Evolutionary conservation across 371 early-diverging fungal genomes (phyloP), one percentile per base, ranked within the genome.

Genomic region (Catenaria anguillulae): DNA sequence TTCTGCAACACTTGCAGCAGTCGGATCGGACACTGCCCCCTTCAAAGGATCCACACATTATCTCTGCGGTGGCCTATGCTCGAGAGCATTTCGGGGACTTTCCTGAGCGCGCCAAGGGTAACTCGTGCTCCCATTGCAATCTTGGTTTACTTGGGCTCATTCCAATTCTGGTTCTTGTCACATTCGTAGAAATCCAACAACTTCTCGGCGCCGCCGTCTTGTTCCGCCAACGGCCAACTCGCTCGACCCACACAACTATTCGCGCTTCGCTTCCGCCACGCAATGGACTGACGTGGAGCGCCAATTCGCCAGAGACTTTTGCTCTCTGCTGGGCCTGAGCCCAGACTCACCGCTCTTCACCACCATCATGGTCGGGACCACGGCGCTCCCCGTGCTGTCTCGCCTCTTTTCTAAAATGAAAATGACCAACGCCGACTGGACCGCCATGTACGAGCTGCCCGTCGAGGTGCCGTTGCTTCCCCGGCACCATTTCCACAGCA

Each of bases 331-430:
- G 23, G 87, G 89, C 4, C 77, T 92, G 63, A 79, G 90, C 23
- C 75, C 78, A 23, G 86, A 80, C 50, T 81, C 85, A 64, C 98
- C 88, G 40, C 82, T 90, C 50, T 87, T 78, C 60, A 79, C 81
- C 37, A 81, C 87, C 82, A 81, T 89, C 6, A 81, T 77, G 23
- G 90, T 92, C 1, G 97, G 98, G 29, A 86, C 89, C 0, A 80
- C 80, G 17, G 92, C 97, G 2, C 75, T 95, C 60, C 96, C 98
- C 1, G 81, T 83, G 0, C 90, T 97, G 45, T 78, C 87, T 70
- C 95, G 95, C 68, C 80, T 94, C 75, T 77, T 87, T 34, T 77
- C 77, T 6, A 79, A 96, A 60, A 83, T 95, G 84, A 85, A 89
- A 64, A 84, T 81, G 36, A 83, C 82, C 60, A 77, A 77, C 63